Evolutionary conservation across 2,329 filamentous ascomycete genomes (phyloP).

Genomic region (Cercospora zeina): DNA sequence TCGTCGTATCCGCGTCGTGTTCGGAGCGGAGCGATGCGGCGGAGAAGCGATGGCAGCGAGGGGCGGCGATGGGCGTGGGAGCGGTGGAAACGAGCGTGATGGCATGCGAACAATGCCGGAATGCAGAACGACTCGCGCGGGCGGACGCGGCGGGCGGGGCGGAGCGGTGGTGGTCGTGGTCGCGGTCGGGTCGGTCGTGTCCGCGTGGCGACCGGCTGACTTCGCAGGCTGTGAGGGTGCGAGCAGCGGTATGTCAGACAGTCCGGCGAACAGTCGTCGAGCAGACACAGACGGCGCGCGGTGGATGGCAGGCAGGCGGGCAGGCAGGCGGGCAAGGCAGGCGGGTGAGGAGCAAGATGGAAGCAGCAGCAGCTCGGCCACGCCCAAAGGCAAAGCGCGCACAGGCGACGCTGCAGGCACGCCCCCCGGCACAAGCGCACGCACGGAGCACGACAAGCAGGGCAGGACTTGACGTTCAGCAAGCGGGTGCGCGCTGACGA

Average conservation of each 20-base stretch:
- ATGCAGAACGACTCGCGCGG: conserved; percentile 17
- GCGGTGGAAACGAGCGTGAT: conserved; percentile 31
- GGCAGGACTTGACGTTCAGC: not conserved
- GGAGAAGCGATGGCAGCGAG: not conserved
- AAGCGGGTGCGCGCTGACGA: not conserved
- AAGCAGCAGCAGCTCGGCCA: conserved; percentile 1
- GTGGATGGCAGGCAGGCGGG: not conserved
- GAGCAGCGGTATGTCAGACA: too few relatives aligned
- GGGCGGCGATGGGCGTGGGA: not conserved
- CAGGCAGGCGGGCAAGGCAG: not conserved
- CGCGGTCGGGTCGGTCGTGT: not conserved
- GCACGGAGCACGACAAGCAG: not conserved
- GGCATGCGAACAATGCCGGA: conserved; percentile 34
- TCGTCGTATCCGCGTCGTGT: conserved; percentile 4
- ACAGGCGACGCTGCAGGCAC: conserved; percentile 4
- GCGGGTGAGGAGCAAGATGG: not conserved
- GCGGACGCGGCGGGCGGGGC: conserved; percentile 1
- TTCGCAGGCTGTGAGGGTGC: too few relatives aligned
- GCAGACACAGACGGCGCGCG: not conserved
- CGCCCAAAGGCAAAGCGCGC: conserved; percentile 6
- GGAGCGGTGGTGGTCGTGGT: conserved; percentile 6
- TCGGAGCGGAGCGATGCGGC: not conserved
- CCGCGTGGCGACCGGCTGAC: too few relatives aligned
- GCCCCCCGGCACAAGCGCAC: not conserved
- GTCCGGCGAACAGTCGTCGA: conserved; percentile 1